Percentiles rank a stretch among this genome's conserved stretches.
Conservation (phyloP, 768 basidiomycete genomes). For the Boletus edulis region DNA sequence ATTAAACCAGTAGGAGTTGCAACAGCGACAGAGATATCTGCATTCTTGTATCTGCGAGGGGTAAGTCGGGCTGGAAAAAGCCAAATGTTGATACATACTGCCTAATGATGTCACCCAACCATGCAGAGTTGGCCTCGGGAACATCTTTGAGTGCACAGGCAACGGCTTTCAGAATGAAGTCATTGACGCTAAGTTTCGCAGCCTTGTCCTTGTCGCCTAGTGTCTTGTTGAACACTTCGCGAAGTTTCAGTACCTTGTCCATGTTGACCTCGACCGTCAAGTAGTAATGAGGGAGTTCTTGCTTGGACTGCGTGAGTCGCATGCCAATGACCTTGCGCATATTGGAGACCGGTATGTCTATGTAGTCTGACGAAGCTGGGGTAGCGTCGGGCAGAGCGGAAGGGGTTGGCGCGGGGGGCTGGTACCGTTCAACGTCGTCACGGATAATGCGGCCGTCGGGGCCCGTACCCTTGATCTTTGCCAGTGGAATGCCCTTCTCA, state of each 20-base stretch:
- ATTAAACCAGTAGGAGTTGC: conserved; percentile 95
- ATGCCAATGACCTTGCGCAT: conserved; percentile 94
- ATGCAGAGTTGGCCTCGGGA: conserved; percentile 96
- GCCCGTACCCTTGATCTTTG: conserved; percentile 89
- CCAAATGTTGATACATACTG: conserved; percentile 55
- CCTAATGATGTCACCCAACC: conserved; percentile 94
- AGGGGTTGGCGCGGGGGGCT: conserved; percentile 47
- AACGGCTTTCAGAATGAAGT: conserved; percentile 96
- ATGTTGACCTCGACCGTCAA: conserved; percentile 93
- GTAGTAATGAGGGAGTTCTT: conserved; percentile 96
- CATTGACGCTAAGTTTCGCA: conserved; percentile 95
- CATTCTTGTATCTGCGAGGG: conserved; percentile 79
- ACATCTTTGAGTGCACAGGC: conserved; percentile 90
- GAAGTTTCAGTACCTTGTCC: conserved; percentile 92
- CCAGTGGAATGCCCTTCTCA: conserved; percentile 88
- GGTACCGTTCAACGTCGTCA: conserved; percentile 91
- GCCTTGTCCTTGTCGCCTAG: conserved; percentile 83
- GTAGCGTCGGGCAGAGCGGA: conserved; percentile 43
- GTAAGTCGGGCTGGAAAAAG: neutral
- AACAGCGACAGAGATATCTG: conserved; percentile 96
- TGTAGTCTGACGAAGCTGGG: conserved; percentile 68
- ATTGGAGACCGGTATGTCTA: conserved; percentile 86
- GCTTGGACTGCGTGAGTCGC: conserved; percentile 90
- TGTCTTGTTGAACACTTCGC: conserved; percentile 93
- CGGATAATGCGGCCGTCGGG: conserved; percentile 93